These are phyloP conservation scores for Pezicula rhizophila DNA, from an alignment of 2,329 filamentous ascomycete genomes.

Conservation along the genomic window DNA sequence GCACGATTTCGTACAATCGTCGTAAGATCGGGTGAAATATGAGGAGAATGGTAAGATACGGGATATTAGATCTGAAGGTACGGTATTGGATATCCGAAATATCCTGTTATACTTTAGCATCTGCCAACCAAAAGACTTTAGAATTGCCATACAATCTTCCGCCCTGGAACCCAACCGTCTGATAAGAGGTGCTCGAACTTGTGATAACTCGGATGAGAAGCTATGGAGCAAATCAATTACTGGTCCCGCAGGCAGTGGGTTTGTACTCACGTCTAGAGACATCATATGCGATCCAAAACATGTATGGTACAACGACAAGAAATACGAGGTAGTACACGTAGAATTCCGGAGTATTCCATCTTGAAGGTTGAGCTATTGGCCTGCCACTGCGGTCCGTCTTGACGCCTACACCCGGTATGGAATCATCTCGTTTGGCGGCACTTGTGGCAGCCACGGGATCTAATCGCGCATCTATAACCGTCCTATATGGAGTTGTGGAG, in stretches of 20 bases:
- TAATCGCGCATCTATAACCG: conserved; percentile 44
- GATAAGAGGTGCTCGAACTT: conserved; percentile 67
- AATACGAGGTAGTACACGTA: conserved; percentile 72
- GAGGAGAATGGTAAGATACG: conserved; percentile 69
- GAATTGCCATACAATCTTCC: conserved; percentile 63
- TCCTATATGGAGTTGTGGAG: conserved; percentile 60
- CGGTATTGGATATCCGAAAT: conserved; percentile 84
- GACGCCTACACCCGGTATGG: conserved; percentile 21
- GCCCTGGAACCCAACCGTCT: conserved; percentile 85
- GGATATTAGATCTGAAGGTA: conserved; percentile 79
- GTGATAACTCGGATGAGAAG: conserved; percentile 72
- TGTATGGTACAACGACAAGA: conserved; percentile 62
- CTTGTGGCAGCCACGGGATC: conserved; percentile 32
- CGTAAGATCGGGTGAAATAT: conserved; percentile 75
- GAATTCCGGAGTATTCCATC: conserved; percentile 86
- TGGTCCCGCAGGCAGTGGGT: background rate
- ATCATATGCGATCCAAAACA: conserved; percentile 86
- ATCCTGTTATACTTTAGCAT: conserved; percentile 49
- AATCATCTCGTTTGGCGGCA: conserved; percentile 23
- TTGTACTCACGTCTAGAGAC: conserved; percentile 68
- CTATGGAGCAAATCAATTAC: conserved; percentile 37
- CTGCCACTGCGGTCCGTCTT: conserved; percentile 33
- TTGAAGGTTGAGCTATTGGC: conserved; percentile 53
- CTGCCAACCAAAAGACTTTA: background rate
- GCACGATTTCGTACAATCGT: conserved; percentile 55